A percentile compares a stretch with the other conserved stretches of the same genome.
Conservation (phyloP, 345 rosid genomes). For the Eucalyptus pauciflora region DNA sequence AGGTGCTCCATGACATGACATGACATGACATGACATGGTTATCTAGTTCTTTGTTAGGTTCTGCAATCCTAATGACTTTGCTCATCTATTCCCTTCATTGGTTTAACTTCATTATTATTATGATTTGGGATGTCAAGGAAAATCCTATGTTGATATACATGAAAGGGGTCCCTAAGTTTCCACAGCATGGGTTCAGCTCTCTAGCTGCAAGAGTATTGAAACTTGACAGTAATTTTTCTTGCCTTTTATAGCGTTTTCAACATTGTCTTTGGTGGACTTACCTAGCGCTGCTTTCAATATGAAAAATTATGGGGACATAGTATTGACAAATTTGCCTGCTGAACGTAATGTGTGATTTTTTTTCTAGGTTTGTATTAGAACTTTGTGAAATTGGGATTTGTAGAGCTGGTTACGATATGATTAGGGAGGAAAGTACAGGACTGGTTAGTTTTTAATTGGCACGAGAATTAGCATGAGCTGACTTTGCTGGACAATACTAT, state of each 20-base stretch:
- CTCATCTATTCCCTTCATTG: background rate
- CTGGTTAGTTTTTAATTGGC: background rate
- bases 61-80: background rate
- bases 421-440: background rate
- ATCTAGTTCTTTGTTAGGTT: background rate
- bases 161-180: slow-evolving; percentile 88
- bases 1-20: background rate
- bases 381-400: background rate
- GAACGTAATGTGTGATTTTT: background rate
- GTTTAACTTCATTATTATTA: background rate
- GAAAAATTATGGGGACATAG: background rate
- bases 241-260: background rate
- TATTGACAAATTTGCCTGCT: background rate
- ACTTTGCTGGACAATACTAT: background rate
- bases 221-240: slow-evolving; percentile 45
- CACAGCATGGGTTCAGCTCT: slow-evolving; percentile 92
- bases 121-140: slow-evolving; percentile 64
- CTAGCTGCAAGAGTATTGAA: slow-evolving; percentile 75
- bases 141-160: slow-evolving; percentile 86
- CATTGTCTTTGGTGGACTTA: background rate
- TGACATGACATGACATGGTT: background rate
- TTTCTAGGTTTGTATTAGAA: background rate
- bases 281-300: background rate
- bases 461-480: background rate
- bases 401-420: background rate